Conservation (phyloP, 352 stramenopile genomes). For the Aphanomyces cochlioides region DNA sequence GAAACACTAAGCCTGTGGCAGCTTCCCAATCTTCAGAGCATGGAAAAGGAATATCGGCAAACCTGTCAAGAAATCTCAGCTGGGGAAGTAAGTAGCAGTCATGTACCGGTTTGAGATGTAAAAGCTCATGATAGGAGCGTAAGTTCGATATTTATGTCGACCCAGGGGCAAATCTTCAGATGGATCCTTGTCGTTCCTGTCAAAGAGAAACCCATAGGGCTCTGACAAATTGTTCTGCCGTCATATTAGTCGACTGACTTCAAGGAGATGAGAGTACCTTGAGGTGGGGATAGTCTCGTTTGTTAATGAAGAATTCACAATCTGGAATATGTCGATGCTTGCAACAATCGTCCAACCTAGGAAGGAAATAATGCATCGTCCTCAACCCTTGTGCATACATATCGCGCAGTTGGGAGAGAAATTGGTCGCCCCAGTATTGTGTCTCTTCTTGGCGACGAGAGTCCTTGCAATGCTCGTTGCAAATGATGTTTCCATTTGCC, state of each 20-base stretch:
- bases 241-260: neutral
- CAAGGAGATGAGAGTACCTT: conserved; percentile 63
- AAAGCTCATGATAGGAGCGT: conserved; percentile 97
- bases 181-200: conserved; percentile 94
- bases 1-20: conserved; percentile 88
- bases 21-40: conserved; percentile 94
- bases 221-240: conserved; percentile 91
- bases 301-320: conserved; percentile 99
- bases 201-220: conserved; percentile 98
- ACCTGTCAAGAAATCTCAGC: conserved; percentile 40
- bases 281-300: conserved; percentile 97
- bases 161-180: conserved; percentile 91
- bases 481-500: conserved; percentile 99
- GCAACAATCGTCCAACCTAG: conserved; percentile 92
- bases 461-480: conserved; percentile 92
- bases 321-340: conserved; percentile 92
- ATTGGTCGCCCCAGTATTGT: conserved; percentile 97
- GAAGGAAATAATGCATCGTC: neutral
- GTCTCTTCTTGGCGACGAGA: conserved; percentile 86
- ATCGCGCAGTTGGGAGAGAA: conserved; percentile 93
- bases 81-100: neutral
- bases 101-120: conserved; percentile 86
- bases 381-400: conserved; percentile 54
- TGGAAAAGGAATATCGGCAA: conserved; percentile 98
- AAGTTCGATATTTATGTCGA: conserved; percentile 86